Evolutionary conservation across 805 yeast species (phyloP).

Genomic region (Candida taoyuanica): DNA sequence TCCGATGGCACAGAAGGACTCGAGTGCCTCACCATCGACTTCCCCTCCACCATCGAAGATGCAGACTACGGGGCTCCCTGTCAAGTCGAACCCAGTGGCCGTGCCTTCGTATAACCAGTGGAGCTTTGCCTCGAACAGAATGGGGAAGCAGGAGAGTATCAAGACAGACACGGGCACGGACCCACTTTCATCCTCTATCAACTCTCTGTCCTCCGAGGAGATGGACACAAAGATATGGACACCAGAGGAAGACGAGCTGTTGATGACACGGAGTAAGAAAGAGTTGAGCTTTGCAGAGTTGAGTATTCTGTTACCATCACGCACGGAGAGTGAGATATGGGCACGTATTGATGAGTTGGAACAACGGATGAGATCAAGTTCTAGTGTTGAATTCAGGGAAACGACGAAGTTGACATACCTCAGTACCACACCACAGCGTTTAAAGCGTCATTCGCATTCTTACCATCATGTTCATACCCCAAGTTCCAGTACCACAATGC

Average conservation of each 20-base stretch:
- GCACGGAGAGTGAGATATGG: constrained; percentile 72
- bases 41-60: constrained; percentile 10
- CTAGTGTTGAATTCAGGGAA: constrained; percentile 5
- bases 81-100: constrained; percentile 2
- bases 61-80: background rate
- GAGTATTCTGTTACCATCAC: constrained; percentile 63
- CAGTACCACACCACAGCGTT: constrained; percentile 9
- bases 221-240: constrained; percentile 33
- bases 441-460: constrained; percentile 13
- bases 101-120: constrained; percentile 10
- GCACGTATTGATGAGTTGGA: constrained; percentile 49
- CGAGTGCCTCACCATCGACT: constrained; percentile 13
- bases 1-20: constrained; percentile 9
- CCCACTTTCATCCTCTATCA: constrained; percentile 10
- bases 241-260: constrained; percentile 65
- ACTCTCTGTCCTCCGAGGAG: constrained; percentile 13
- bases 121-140: constrained; percentile 7
- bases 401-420: constrained; percentile 8
- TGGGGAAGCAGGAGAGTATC: background rate
- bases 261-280: constrained; percentile 48
- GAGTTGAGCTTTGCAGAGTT: constrained; percentile 70
- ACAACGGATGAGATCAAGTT: constrained; percentile 3
- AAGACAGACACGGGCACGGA: constrained; percentile 5
- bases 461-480: constrained; percentile 2
- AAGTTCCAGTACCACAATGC: no score